Evolutionary conservation across 805 yeast genomes (phyloP).

Genomic region (Huiozyma sinensis): DNA sequence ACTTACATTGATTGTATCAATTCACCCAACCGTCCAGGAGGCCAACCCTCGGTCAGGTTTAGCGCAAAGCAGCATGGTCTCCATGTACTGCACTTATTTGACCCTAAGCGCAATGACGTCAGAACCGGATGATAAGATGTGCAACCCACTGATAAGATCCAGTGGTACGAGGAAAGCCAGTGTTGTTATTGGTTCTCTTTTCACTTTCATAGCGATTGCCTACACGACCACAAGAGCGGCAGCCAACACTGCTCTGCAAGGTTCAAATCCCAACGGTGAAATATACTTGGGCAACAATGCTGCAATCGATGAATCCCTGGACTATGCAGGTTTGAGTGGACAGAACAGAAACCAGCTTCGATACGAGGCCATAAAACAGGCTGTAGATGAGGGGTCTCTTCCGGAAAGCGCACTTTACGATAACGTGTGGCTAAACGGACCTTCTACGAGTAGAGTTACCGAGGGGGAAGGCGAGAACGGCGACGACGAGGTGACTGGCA

Average conservation of each 20-base stretch:
- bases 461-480: slow-evolving; percentile 23
- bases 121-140: slow-evolving; percentile 87
- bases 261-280: slow-evolving; percentile 29
- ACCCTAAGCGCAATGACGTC: slow-evolving; percentile 88
- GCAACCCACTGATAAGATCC: slow-evolving; percentile 87
- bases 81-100: slow-evolving; percentile 83
- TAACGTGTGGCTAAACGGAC: slow-evolving; percentile 39
- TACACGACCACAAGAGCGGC: slow-evolving; percentile 97
- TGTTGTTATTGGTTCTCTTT: slow-evolving; percentile 79
- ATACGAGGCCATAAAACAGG: slow-evolving; percentile 78
- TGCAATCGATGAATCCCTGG: slow-evolving; percentile 18
- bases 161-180: slow-evolving; percentile 84
- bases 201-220: slow-evolving; percentile 91
- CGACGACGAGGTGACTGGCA: slow-evolving; percentile 51
- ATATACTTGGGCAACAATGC: slow-evolving; percentile 15
- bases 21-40: slow-evolving; percentile 80
- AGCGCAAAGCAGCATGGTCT: slow-evolving; percentile 94
- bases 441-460: slow-evolving; percentile 15
- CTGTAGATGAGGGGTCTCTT: slow-evolving; percentile 90
- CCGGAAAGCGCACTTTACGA: slow-evolving; percentile 88
- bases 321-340: slow-evolving; percentile 35
- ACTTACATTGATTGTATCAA: slow-evolving; percentile 56
- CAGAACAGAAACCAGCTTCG: slow-evolving; percentile 59
- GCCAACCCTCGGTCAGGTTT: slow-evolving; percentile 90
- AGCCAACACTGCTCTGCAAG: slow-evolving; percentile 57